Percentiles rank a stretch among this genome's conserved stretches.
phyloP scores from a whole-genome alignment of 805 yeast species.

The Candida gorgasii region DNA sequence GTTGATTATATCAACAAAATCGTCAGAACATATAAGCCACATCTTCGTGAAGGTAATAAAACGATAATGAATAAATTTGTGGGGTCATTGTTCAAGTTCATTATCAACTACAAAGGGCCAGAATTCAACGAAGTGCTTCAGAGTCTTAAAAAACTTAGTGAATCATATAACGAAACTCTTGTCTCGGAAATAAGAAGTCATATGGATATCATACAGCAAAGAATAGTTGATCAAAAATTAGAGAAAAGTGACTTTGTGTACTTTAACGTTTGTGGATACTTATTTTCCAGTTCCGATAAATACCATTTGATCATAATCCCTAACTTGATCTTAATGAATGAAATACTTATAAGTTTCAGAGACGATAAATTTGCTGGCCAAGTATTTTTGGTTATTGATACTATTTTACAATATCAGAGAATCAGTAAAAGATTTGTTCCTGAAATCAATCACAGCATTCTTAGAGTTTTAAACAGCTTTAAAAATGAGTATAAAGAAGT shows the following conservation, averaged over 20 bases:
- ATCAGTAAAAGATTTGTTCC: conserved; percentile 81
- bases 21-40: conserved; percentile 67
- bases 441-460: conserved; percentile 48
- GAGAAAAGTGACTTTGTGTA: conserved; percentile 58
- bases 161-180: conserved; percentile 62
- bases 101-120: conserved; percentile 39
- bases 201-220: conserved; percentile 54
- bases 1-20: conserved; percentile 55
- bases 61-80: conserved; percentile 66
- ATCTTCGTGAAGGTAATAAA: conserved; percentile 78
- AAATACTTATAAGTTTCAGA: conserved; percentile 45
- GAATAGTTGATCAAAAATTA: conserved; percentile 32
- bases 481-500: neutral
- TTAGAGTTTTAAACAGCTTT: conserved; percentile 42
- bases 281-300: conserved; percentile 94
- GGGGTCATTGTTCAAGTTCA: conserved; percentile 62
- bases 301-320: conserved; percentile 92
- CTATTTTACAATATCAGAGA: conserved; percentile 71
- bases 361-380: conserved; percentile 39
- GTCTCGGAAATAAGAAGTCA: conserved; percentile 63
- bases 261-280: conserved; percentile 67
- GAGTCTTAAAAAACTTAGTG: conserved; percentile 57
- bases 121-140: conserved; percentile 34
- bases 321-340: conserved; percentile 68
- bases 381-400: conserved; percentile 67